These are phyloP conservation scores for Alloascoidea hylecoeti DNA, from an alignment of 805 yeast species.

Conservation along the genomic window DNA sequence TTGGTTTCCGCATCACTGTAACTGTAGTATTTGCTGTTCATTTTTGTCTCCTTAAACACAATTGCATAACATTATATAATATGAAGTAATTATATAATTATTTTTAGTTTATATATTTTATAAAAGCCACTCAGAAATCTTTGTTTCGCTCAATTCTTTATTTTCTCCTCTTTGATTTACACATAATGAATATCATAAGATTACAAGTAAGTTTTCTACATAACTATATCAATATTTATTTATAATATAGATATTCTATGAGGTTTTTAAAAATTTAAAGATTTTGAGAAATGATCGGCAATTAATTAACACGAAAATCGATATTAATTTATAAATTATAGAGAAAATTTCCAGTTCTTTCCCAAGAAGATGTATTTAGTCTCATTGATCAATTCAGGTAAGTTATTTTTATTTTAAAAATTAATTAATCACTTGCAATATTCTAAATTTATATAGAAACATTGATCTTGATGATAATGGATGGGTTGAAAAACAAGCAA, in stretches of 20 bases:
- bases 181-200: conserved; percentile 46
- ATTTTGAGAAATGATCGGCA: too few relatives aligned
- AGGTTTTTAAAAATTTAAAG: too few relatives aligned
- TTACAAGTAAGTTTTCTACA: conserved; percentile 38
- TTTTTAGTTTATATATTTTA: too few relatives aligned
- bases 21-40: too few relatives aligned
- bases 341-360: conserved; percentile 76
- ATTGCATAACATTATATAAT: too few relatives aligned
- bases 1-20: too few relatives aligned
- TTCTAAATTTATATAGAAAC: conserved; percentile 23
- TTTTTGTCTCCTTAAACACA: too few relatives aligned
- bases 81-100: too few relatives aligned
- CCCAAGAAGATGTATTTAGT: conserved; percentile 75
- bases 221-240: too few relatives aligned
- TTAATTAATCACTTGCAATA: neutral
- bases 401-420: conserved; percentile 7
- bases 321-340: conserved; percentile 15
- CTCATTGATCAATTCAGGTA: conserved; percentile 69
- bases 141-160: too few relatives aligned
- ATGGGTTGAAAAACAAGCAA: conserved; percentile 84
- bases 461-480: conserved; percentile 90
- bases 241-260: too few relatives aligned
- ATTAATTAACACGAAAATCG: neutral
- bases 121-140: too few relatives aligned
- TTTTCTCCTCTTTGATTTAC: conserved; percentile 1